phyloP scores from a whole-genome alignment of 2,329 filamentous ascomycete species.

The Botrytis pseudocinerea region DNA sequence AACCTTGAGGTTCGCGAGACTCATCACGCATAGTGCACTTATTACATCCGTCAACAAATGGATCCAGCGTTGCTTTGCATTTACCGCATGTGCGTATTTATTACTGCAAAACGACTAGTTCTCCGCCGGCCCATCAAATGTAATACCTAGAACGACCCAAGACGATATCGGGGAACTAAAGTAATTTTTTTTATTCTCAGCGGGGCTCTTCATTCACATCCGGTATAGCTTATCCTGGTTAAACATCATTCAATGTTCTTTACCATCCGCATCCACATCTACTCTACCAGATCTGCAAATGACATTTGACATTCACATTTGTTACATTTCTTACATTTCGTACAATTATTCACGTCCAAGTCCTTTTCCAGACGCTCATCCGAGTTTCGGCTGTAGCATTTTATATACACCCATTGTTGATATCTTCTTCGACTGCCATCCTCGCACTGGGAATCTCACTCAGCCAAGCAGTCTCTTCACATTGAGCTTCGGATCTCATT shows the following conservation, averaged over 20 bases:
- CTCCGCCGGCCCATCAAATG: background rate
- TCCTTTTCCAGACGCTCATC: background rate
- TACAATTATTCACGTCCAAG: background rate
- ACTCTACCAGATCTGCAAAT: background rate
- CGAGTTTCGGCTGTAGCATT: background rate
- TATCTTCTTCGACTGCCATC: background rate
- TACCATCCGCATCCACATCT: background rate
- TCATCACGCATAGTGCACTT: too few relatives aligned
- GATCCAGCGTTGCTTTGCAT: background rate
- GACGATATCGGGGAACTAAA: background rate
- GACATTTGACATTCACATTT: constrained; percentile 8
- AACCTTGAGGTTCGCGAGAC: constrained; percentile 1
- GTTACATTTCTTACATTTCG: background rate
- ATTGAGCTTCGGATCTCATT: background rate
- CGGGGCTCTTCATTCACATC: background rate
- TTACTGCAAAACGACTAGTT: background rate
- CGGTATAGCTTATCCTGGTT: constrained; percentile 13
- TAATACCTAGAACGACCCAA: background rate
- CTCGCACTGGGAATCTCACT: background rate
- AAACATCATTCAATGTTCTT: constrained; percentile 1
- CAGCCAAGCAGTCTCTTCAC: background rate
- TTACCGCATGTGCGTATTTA: background rate
- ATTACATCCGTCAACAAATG: background rate
- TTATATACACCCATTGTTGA: background rate
- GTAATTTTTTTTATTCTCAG: background rate